These are phyloP conservation scores for Irpex lacteus DNA, from an alignment of 1,284 basidiomycete species.

Conservation along the genomic window DNA sequence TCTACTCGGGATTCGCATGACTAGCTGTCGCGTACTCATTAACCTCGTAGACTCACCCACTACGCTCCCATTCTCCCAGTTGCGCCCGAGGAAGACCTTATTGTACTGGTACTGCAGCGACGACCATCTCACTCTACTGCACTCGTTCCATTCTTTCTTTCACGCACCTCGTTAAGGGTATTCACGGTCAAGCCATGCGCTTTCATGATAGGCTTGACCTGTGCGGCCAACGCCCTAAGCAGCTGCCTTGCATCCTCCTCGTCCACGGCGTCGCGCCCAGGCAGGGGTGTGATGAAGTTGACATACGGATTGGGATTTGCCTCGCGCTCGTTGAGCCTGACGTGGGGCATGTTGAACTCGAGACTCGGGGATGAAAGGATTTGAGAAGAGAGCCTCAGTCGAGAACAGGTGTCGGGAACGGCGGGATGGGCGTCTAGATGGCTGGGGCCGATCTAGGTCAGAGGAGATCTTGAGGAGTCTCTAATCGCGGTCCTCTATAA, in stretches of 20 bases:
- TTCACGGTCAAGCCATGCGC: constrained; percentile 71
- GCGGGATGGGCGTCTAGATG: not conserved
- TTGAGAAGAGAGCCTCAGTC: not conserved
- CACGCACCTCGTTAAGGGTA: constrained; percentile 71
- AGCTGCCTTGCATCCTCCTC: constrained; percentile 64
- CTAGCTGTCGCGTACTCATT: not conserved
- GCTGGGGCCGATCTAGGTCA: not conserved
- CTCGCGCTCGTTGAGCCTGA: constrained; percentile 66
- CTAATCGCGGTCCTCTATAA: not conserved
- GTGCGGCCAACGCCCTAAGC: constrained; percentile 73
- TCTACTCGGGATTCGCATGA: constrained; percentile 38
- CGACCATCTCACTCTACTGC: not conserved
- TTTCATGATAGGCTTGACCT: constrained; percentile 80
- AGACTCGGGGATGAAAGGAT: not conserved
- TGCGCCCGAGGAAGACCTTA: constrained; percentile 71
- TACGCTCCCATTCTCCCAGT: constrained; percentile 79
- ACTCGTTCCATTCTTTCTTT: not conserved
- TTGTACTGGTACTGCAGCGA: constrained; percentile 66
- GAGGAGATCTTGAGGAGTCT: not conserved
- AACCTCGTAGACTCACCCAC: constrained; percentile 47
- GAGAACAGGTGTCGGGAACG: not conserved
- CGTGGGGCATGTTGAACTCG: constrained; percentile 60
- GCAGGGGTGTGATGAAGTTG: constrained; percentile 72
- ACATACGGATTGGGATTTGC: constrained; percentile 71
- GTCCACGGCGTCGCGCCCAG: constrained; percentile 34